phyloP scores from a whole-genome alignment of 176 grass and related monocot species.

The Themeda triandra region DNA sequence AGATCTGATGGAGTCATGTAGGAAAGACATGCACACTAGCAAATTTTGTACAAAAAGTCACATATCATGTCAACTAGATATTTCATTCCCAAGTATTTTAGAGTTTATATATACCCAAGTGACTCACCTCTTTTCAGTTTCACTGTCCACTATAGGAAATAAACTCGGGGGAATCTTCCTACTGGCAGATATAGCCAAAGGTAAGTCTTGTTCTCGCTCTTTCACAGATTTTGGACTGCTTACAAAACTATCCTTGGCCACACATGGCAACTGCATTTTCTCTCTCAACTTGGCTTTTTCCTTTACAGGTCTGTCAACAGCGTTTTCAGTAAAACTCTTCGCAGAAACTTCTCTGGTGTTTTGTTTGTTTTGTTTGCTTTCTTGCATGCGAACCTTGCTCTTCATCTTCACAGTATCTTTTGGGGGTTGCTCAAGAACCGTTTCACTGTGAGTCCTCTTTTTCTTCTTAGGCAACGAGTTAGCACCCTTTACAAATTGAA shows the following conservation, averaged over 20 bases:
- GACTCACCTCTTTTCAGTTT: conserved; percentile 66
- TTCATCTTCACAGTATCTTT: conserved; percentile 1
- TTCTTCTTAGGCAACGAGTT: conserved; percentile 37
- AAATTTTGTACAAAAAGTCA: neutral
- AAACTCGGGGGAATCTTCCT: conserved; percentile 41
- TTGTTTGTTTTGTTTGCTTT: conserved; percentile 2
- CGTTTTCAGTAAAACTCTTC: conserved; percentile 8
- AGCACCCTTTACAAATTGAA: conserved; percentile 17
- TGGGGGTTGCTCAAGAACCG: conserved; percentile 7
- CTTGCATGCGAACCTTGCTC: conserved; percentile 1
- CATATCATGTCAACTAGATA: conserved; percentile 5
- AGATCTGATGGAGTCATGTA: neutral
- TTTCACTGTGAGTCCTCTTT: conserved; percentile 29
- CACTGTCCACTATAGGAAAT: conserved; percentile 62
- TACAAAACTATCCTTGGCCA: conserved; percentile 7
- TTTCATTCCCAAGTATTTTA: neutral
- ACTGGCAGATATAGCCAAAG: conserved; percentile 14
- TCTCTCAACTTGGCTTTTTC: conserved; percentile 25
- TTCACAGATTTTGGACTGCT: conserved; percentile 27
- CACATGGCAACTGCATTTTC: conserved; percentile 12
- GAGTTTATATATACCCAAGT: conserved; percentile 27
- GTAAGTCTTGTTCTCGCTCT: conserved; percentile 22
- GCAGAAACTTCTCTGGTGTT: conserved; percentile 1
- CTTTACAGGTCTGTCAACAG: conserved; percentile 24
- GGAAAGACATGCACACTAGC: neutral